Base-by-base conservation (phyloP, 345 rosid species). In the Iberis pinnata region DNA sequence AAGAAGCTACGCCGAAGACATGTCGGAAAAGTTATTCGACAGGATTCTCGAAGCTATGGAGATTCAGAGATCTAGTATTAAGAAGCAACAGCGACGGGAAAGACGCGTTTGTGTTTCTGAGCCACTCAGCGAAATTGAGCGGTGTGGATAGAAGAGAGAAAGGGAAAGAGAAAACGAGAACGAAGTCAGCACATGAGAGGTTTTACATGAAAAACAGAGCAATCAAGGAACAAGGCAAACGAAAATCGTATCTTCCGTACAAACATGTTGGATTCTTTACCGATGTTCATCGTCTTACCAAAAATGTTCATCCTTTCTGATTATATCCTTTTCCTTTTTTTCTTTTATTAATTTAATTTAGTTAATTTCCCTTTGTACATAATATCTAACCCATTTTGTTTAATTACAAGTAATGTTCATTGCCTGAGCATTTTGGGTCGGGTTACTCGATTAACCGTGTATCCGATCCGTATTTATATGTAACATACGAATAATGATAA, bases 21-120 rank as follows among this genome's bases (percentile, higher is more conserved):
- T 70, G 85, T 66, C 70, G 74, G 74, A 79, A 80, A 73, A 83
- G 88, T 48, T 50, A 70, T 9, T 80, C 95, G 0, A 75, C 88
- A 0, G 84, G 85, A 0, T 70, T 74, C 2, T 78, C 89, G 0
- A 81, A 75, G 70, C 77, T 83, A 22, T 80, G 97, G 95, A 81
- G 71, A 58, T 43, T 89, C 8, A 63, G 69, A 32, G 80, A 81
- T 33, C 44, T 89, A 7, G 73, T 84, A 1, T 32, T 46, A 31
- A 62, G 86, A 56, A 78, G 82, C 17, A 73, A 64, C 16, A 78
- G 82, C 10, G 85, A 81, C 12, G 81, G 84, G 0, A 75, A 77
- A 45, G 82, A 73, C 13, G 70, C 57, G 25, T 75, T 79, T 7
- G 72, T 79, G 63, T 69, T 69, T 17, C 19, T 82, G 35, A 43